Evolutionary conservation across 257 asterid genomes (phyloP).

Genomic region (Scutellaria galericulata): DNA sequence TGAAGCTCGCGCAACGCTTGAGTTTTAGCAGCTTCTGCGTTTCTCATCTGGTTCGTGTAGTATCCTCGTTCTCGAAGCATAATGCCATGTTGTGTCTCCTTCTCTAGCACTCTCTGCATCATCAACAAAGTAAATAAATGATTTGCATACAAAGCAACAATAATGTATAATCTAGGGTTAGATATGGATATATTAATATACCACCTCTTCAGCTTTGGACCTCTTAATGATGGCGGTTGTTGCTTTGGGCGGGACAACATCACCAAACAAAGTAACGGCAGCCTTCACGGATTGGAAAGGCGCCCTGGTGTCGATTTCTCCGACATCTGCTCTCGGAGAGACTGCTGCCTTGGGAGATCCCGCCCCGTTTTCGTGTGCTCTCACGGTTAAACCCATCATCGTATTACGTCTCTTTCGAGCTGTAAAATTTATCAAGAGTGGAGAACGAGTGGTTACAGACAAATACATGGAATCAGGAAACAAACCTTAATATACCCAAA

Average conservation of each 20-base stretch:
- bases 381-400: conserved; percentile 55
- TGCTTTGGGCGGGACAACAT: conserved; percentile 49
- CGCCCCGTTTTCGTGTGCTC: conserved; percentile 45
- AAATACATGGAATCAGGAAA: too few species aligned
- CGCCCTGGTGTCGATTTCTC: conserved; percentile 75
- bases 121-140: too few species aligned
- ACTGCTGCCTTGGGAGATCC: conserved; percentile 43
- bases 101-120: conserved; percentile 80
- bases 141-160: not conserved
- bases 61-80: conserved; percentile 58
- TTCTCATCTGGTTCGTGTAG: conserved; percentile 55
- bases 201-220: conserved; percentile 88
- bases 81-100: conserved; percentile 74
- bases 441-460: not conserved
- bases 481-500: not conserved
- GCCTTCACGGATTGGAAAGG: conserved; percentile 86
- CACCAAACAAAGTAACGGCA: conserved; percentile 75
- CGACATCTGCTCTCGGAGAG: conserved; percentile 58
- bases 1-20: conserved; percentile 68
- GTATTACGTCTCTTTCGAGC: conserved; percentile 26
- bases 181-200: conserved; percentile 15
- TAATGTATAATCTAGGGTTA: not conserved
- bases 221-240: conserved; percentile 41
- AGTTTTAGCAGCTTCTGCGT: conserved; percentile 56
- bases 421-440: conserved; percentile 11